These are phyloP conservation scores for Starmerella geochares DNA, from an alignment of 805 yeast species.

Conservation along the genomic window DNA sequence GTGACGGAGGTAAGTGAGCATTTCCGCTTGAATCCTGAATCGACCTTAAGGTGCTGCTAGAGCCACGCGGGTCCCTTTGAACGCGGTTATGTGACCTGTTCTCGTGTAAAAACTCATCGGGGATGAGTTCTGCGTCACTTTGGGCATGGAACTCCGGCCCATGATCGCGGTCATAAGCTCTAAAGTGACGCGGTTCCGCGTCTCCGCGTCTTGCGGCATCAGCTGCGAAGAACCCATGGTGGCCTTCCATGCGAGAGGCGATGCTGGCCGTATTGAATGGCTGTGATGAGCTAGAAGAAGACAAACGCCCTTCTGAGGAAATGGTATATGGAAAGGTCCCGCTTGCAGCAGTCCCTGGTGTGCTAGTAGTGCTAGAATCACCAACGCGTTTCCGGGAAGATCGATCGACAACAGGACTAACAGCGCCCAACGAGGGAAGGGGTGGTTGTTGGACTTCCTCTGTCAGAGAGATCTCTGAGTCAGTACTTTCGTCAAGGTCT, in stretches of 20 bases:
- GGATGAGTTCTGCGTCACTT: too few relatives aligned
- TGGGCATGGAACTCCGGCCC: too few relatives aligned
- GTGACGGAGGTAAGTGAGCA: too few relatives aligned
- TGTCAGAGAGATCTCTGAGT: background rate
- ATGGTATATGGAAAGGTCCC: background rate
- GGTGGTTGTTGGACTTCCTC: slow-evolving; percentile 1
- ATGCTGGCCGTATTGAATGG: too few relatives aligned
- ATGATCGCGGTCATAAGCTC: too few relatives aligned
- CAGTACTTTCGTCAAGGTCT: background rate
- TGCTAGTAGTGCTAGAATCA: too few relatives aligned
- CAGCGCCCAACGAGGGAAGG: background rate
- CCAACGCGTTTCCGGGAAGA: background rate
- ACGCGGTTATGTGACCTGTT: background rate
- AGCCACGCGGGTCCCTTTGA: background rate
- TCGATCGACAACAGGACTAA: background rate
- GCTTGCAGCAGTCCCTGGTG: too few relatives aligned
- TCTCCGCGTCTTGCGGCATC: background rate
- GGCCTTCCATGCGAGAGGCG: too few relatives aligned
- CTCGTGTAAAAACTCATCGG: background rate
- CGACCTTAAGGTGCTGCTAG: background rate
- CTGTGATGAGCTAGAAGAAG: too few relatives aligned
- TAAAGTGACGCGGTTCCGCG: too few relatives aligned
- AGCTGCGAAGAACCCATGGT: background rate
- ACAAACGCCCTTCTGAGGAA: background rate
- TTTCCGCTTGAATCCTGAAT: background rate